phyloP scores from a whole-genome alignment of 352 stramenopile species.

The Globisporangium parvum region DNA sequence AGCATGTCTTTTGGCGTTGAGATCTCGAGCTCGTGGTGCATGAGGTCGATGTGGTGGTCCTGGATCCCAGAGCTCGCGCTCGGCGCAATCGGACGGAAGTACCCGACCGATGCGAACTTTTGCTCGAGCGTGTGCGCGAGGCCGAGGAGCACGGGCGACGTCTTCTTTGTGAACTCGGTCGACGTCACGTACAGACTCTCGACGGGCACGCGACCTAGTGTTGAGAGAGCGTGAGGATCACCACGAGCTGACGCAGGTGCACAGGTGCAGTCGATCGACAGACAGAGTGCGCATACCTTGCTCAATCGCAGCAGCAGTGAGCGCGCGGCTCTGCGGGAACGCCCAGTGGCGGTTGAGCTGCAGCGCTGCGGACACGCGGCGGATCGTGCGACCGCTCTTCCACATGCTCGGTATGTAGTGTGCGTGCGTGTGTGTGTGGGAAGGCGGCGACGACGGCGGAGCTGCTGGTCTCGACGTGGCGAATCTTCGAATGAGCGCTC shows the following conservation, averaged over 20 bases:
- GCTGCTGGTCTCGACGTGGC: neutral
- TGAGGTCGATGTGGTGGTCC: slow-evolving; percentile 71
- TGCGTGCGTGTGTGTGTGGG: neutral
- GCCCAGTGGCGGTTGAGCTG: slow-evolving; percentile 6
- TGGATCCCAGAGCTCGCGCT: slow-evolving; percentile 15
- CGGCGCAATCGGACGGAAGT: slow-evolving; percentile 74
- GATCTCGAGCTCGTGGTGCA: slow-evolving; percentile 56
- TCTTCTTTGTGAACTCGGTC: slow-evolving; percentile 54
- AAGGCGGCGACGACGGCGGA: no score
- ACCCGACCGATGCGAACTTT: slow-evolving; percentile 64
- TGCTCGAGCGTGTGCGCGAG: slow-evolving; percentile 65
- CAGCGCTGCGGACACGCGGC: slow-evolving; percentile 11
- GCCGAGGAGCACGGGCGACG: slow-evolving; percentile 61
- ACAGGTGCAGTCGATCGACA: no score
- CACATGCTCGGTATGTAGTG: slow-evolving; percentile 5
- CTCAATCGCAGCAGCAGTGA: slow-evolving; percentile 30
- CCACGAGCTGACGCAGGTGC: neutral
- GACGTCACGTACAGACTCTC: slow-evolving; percentile 67
- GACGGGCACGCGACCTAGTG: slow-evolving; percentile 28
- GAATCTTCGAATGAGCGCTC: slow-evolving; percentile 9
- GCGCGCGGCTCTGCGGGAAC: slow-evolving; percentile 14
- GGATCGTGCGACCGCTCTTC: slow-evolving; percentile 13
- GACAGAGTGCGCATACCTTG: slow-evolving; percentile 10
- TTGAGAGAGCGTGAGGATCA: no score
- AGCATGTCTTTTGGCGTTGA: slow-evolving; percentile 33